Evolutionary conservation across 805 yeast genomes (phyloP), one percentile per base, ranked within the genome.

Genomic region (Candida palmyrensis): DNA sequence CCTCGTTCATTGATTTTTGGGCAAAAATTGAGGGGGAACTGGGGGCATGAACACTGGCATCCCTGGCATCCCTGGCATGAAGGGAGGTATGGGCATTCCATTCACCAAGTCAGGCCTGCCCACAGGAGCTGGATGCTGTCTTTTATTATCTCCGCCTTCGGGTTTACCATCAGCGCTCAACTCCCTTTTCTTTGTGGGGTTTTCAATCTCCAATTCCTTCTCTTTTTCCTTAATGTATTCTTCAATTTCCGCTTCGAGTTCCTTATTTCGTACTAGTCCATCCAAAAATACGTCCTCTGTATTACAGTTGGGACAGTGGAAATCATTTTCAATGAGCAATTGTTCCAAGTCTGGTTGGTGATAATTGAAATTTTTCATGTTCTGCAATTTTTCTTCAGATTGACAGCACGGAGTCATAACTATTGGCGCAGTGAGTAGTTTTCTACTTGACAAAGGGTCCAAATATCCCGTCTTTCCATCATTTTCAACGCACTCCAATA

Each of bases 221-320:
- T 53, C 42, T 31, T 49, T 59, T 37, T 47, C 57, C 35, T 67
- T 65, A 5, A 76, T 41, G 38, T 68, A 84, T 22, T 67, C 65
- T 19, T 71, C 59, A 13, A 89, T 71, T 35, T 74, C 68, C 20
- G 59, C 55, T 35, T 73, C 73, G 51, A 77, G 63, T n/a, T 73
- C 84, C 29, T 66, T 65, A 49, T 86, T 88, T 1, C 69, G 66
- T 4, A 66, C 64, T 29, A 90, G 62, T 12, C 79, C 72, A 56
- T 90, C 98, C 30, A 90, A 66, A 40, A 77, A 77, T 1, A 85
- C 69, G 37, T 88, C 96, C 16, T 74, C 77, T 12, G 68, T 71
- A 2, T 72, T 75, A 62, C 98, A 90, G 42, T 77, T 79, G 4
- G 98, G 97, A 59, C 98, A 90, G 24, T 75, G 77, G 60, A 90